Evolutionary conservation across 768 basidiomycete species (phyloP), one percentile per base, ranked within the genome.

Genomic region (Boletus patriciae): DNA sequence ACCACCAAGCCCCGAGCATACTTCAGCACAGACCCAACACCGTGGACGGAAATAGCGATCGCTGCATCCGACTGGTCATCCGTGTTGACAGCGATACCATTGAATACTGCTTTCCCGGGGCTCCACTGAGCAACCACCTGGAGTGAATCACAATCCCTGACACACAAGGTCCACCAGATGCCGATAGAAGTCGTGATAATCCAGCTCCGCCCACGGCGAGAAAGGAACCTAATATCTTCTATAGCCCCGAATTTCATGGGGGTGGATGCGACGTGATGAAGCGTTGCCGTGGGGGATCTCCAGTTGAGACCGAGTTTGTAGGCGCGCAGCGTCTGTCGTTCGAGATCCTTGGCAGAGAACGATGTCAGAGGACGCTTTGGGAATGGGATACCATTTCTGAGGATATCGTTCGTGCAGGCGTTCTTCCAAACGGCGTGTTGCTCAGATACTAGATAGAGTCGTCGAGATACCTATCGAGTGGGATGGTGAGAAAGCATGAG

Each of bases 391-490:
- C 79, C 78, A 23, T 67, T 68, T 8, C 62, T 54, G 3, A 83
- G 66, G 47, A 87, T 75, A 44, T 80, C 74, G 46, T 54, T 67
- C 18, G 60, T 62, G 62, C 78, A 82, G 18, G 78, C 80, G 43
- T 78, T 78, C 16, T 74, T 76, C 87, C 87, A 88, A 13, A 87
- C 77, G 54, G 80, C 76, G 45, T 78, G 80, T 25, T 81, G 72
- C 7, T 65, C 68, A 1, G 82, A 80, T n/a, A 85, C 56, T 11
- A 62, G 52, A 38, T 66, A 63, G 31, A 87, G 63, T n/a, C 76
- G 75, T 60, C 69, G 80, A 59, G 81, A 87, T 51, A 78, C 79
- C 84, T 87, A 38, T 40, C 15, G 13, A 60, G 6, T 12, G 29
- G 25, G 6, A 36, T 7, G n/a, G 52, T 42, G 33, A 45, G 33